Conservation (phyloP, 2,329 filamentous ascomycete genomes). For the Alternaria incomplexa region DNA sequence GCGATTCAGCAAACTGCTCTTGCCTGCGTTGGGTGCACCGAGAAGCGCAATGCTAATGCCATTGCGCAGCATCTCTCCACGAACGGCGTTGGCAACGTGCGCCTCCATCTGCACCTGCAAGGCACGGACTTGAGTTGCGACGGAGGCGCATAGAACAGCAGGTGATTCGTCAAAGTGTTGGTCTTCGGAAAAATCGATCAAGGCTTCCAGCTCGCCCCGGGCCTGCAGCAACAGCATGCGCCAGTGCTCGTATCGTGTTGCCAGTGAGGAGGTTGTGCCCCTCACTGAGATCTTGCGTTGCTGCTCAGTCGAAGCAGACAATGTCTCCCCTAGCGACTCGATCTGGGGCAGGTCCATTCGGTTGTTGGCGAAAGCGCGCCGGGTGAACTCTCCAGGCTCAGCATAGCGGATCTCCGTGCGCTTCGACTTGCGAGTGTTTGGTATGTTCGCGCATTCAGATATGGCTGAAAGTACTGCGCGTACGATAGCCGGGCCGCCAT, state of each 20-base stretch:
- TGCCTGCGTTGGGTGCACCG: slow-evolving; percentile 91
- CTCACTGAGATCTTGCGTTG: slow-evolving; percentile 86
- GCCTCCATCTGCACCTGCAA: slow-evolving; percentile 69
- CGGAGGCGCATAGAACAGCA: slow-evolving; percentile 70
- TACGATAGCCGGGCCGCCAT: slow-evolving; percentile 87
- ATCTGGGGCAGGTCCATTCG: slow-evolving; percentile 86
- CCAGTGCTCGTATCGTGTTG: slow-evolving; percentile 83
- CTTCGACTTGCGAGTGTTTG: slow-evolving; percentile 4
- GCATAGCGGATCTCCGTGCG: slow-evolving; percentile 73
- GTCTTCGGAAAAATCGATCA: slow-evolving; percentile 97
- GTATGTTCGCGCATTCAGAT: slow-evolving; percentile 54
- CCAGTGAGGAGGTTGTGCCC: slow-evolving; percentile 72
- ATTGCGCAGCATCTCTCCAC: slow-evolving; percentile 81
- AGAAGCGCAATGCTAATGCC: slow-evolving; percentile 87
- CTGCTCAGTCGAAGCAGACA: slow-evolving; percentile 80
- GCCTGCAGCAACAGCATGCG: slow-evolving; percentile 76
- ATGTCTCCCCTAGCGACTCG: slow-evolving; percentile 66
- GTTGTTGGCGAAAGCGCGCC: slow-evolving; percentile 85
- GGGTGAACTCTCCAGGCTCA: slow-evolving; percentile 94
- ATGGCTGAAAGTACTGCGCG: slow-evolving; percentile 85
- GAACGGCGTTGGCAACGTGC: slow-evolving; percentile 78
- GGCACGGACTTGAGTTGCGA: slow-evolving; percentile 66
- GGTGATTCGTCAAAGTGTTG: slow-evolving; percentile 95
- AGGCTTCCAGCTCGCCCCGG: slow-evolving; percentile 87
- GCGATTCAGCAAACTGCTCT: slow-evolving; percentile 90